These are phyloP conservation scores for Fusarium virguliforme DNA, from an alignment of 2,329 filamentous ascomycete species.

Conservation along the genomic window DNA sequence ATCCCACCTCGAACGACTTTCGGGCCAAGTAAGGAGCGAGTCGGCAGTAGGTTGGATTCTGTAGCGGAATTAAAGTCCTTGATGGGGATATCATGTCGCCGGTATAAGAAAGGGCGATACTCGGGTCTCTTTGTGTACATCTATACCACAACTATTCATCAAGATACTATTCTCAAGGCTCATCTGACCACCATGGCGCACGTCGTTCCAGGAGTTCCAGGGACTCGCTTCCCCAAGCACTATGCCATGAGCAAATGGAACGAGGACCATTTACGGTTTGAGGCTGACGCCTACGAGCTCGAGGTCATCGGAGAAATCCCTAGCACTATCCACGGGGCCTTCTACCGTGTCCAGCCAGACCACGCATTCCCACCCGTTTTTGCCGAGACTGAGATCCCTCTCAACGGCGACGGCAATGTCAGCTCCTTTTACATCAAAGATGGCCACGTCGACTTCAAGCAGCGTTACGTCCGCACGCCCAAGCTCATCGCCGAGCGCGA, in stretches of 20 bases:
- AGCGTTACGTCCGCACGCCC: slow-evolving; percentile 24
- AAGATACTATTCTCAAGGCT: neutral
- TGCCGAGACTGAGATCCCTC: slow-evolving; percentile 19
- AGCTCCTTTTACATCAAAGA: slow-evolving; percentile 26
- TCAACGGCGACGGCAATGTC: slow-evolving; percentile 26
- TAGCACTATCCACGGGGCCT: slow-evolving; percentile 20
- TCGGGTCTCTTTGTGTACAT: neutral
- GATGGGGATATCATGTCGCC: neutral
- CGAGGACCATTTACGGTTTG: slow-evolving; percentile 25
- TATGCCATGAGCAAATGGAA: slow-evolving; percentile 32
- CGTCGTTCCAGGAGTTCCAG: slow-evolving; percentile 19
- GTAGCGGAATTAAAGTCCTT: neutral
- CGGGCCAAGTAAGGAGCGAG: neutral
- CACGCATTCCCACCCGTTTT: slow-evolving; percentile 26
- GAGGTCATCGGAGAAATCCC: slow-evolving; percentile 26
- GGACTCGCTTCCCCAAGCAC: slow-evolving; percentile 24
- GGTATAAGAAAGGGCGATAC: neutral
- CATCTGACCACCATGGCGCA: slow-evolving; percentile 10
- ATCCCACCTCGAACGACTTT: slow-evolving; percentile 5
- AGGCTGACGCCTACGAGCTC: slow-evolving; percentile 25
- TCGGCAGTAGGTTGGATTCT: neutral
- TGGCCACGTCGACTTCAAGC: slow-evolving; percentile 30
- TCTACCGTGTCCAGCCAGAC: slow-evolving; percentile 26
- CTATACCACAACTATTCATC: neutral
- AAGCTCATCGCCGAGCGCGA: slow-evolving; percentile 25